These are phyloP conservation scores for Arabis alpina DNA, from an alignment of 345 rosid species.

Conservation along the genomic window DNA sequence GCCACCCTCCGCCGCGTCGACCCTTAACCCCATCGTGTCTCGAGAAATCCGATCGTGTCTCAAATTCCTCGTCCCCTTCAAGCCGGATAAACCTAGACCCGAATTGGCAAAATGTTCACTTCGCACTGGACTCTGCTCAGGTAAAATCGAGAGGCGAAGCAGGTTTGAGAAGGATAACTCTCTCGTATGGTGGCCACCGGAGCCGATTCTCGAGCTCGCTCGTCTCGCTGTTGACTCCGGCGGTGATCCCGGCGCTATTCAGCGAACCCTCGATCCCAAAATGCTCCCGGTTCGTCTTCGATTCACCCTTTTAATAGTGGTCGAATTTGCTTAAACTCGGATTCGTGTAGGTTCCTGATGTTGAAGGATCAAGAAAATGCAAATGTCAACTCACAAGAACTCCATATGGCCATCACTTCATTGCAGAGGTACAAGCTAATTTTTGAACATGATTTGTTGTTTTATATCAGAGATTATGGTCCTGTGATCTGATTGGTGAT, in stretches of 20 bases:
- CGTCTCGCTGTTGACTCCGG: slow-evolving; percentile 90
- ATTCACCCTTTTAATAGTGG: not conserved
- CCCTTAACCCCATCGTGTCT: slow-evolving; percentile 61
- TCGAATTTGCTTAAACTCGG: slow-evolving; percentile 4
- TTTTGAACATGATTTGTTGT: not conserved
- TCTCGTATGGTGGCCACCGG: slow-evolving; percentile 94
- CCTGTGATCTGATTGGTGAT: slow-evolving; percentile 25
- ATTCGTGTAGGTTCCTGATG: slow-evolving; percentile 64
- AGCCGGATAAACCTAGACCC: slow-evolving; percentile 25
- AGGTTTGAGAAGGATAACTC: slow-evolving; percentile 48
- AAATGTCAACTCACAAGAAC: slow-evolving; percentile 78
- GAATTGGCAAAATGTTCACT: slow-evolving; percentile 20
- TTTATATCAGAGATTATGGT: not conserved
- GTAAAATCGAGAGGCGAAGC: slow-evolving; percentile 28
- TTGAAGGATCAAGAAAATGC: slow-evolving; percentile 51
- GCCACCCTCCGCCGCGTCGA: slow-evolving; percentile 50
- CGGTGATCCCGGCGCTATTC: slow-evolving; percentile 72
- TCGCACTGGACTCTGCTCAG: slow-evolving; percentile 37
- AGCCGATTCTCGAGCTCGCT: slow-evolving; percentile 79
- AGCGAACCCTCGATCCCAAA: slow-evolving; percentile 72
- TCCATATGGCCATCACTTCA: slow-evolving; percentile 76
- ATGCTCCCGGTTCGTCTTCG: slow-evolving; percentile 56
- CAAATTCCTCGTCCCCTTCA: slow-evolving; percentile 75
- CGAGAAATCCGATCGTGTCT: slow-evolving; percentile 65
- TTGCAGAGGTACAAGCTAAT: slow-evolving; percentile 53